Conservation (phyloP, 495 filamentous ascomycete genomes). For the Recurvomyces mirabilis region DNA sequence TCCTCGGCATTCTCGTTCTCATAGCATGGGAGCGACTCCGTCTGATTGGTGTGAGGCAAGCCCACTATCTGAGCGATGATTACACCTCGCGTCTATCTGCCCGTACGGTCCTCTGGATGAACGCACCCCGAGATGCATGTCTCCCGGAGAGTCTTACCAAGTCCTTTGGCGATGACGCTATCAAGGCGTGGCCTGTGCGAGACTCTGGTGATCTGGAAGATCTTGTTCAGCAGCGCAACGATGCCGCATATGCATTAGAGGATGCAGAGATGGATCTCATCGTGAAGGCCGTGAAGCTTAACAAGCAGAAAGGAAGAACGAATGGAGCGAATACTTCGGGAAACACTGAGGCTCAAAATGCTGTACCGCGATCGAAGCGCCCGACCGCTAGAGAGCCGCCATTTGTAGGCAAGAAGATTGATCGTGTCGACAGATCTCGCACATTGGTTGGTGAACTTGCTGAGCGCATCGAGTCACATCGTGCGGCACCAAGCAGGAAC, state of each 20-base stretch:
- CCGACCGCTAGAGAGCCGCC: conserved; percentile 24
- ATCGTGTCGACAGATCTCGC: conserved; percentile 26
- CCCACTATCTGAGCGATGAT: conserved; percentile 58
- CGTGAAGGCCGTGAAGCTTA: conserved; percentile 15
- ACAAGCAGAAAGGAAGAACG: conserved; percentile 8
- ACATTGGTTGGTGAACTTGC: conserved; percentile 18
- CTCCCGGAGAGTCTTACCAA: conserved; percentile 21
- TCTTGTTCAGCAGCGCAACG: conserved; percentile 22
- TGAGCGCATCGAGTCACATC: conserved; percentile 13
- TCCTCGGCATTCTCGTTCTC: conserved; percentile 41
- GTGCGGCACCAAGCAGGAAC: conserved; percentile 13
- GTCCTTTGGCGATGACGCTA: conserved; percentile 38
- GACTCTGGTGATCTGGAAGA: conserved; percentile 24
- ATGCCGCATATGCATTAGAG: conserved; percentile 23
- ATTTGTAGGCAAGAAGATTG: conserved; percentile 25
- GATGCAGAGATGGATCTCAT: conserved; percentile 26
- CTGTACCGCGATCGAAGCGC: conserved; percentile 11
- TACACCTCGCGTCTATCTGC: conserved; percentile 55
- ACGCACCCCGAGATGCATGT: conserved; percentile 43
- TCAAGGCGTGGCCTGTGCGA: conserved; percentile 47
- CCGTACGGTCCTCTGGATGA: conserved; percentile 58
- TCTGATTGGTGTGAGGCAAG: conserved; percentile 58
- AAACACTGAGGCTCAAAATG: conserved; percentile 4
- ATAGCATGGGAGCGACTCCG: conserved; percentile 57
- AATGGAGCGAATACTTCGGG: conserved; percentile 12